These are phyloP conservation scores for Trichoderma sp. DNA, from an alignment of 2,329 filamentous ascomycete species.

Conservation along the genomic window DNA sequence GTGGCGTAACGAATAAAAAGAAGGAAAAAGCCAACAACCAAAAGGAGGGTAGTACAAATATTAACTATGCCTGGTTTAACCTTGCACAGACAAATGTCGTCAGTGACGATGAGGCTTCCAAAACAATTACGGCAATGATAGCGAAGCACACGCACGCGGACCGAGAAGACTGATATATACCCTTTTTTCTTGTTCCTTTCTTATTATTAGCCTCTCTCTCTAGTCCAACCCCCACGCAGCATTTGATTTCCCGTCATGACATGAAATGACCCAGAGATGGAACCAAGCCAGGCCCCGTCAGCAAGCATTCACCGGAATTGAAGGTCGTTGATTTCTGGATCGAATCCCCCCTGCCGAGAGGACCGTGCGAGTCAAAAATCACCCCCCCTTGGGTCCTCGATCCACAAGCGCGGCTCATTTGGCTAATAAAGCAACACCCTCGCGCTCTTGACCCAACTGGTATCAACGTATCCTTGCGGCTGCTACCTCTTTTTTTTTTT, in stretches of 20 bases:
- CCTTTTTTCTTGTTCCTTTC: not conserved
- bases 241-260: not conserved
- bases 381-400: not conserved
- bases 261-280: not conserved
- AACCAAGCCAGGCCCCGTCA: not conserved
- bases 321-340: not conserved
- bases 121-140: not conserved
- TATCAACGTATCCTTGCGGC: not conserved
- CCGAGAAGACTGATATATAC: slow-evolving; percentile 4
- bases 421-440: not conserved
- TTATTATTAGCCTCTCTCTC: not conserved
- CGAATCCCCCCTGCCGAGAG: not conserved
- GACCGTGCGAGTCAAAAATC: not conserved
- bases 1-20: not conserved
- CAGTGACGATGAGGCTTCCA: not conserved
- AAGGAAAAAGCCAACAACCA: slow-evolving; percentile 7
- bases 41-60: not conserved
- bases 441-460: not conserved
- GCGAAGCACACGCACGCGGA: not conserved
- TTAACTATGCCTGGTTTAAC: not conserved
- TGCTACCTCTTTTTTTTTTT: not conserved
- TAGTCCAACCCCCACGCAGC: not conserved
- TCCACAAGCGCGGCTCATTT: not conserved
- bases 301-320: not conserved
- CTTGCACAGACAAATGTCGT: not conserved